A percentile compares a stretch with the other conserved stretches of the same genome.
Evolutionary conservation across 2,329 filamentous ascomycete genomes (phyloP).

Genomic region (Parafenestella ontariensis): DNA sequence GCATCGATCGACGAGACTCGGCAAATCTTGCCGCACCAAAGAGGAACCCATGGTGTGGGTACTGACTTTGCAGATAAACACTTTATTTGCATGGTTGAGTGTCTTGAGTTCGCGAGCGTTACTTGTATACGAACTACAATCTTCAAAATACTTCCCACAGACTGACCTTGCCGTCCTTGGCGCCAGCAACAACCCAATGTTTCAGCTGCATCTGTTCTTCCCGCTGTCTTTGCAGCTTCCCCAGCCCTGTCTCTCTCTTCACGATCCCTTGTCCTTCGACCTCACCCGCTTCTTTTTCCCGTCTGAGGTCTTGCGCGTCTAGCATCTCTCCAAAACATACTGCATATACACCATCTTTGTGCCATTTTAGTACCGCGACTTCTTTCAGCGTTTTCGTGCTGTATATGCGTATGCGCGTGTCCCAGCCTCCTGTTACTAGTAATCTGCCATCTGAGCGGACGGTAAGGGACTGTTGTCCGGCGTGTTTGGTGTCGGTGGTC

Average conservation of each 20-base stretch:
- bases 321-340: constrained; percentile 70
- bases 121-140: background rate
- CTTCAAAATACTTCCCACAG: constrained; percentile 91
- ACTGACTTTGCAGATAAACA: background rate
- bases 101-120: too few relatives aligned
- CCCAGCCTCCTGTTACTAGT: constrained; percentile 93
- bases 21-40: background rate
- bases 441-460: constrained; percentile 82
- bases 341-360: constrained; percentile 85
- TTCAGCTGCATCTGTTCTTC: constrained; percentile 67
- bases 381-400: constrained; percentile 81
- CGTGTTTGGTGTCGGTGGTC: constrained; percentile 78
- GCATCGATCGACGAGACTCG: constrained; percentile 5
- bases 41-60: too few relatives aligned
- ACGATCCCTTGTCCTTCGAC: background rate
- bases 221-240: constrained; percentile 42
- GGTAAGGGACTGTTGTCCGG: constrained; percentile 82
- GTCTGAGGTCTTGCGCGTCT: constrained; percentile 9
- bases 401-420: constrained; percentile 81
- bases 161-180: constrained; percentile 94
- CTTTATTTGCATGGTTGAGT: too few relatives aligned
- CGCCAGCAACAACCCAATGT: constrained; percentile 90
- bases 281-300: background rate
- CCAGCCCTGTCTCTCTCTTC: constrained; percentile 25
- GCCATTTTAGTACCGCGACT: constrained; percentile 92